A percentile compares a stretch with the other conserved stretches of the same genome.
Evolutionary conservation across 2,329 filamentous ascomycete species (phyloP).

Genomic region (Colletotrichum destructivum): DNA sequence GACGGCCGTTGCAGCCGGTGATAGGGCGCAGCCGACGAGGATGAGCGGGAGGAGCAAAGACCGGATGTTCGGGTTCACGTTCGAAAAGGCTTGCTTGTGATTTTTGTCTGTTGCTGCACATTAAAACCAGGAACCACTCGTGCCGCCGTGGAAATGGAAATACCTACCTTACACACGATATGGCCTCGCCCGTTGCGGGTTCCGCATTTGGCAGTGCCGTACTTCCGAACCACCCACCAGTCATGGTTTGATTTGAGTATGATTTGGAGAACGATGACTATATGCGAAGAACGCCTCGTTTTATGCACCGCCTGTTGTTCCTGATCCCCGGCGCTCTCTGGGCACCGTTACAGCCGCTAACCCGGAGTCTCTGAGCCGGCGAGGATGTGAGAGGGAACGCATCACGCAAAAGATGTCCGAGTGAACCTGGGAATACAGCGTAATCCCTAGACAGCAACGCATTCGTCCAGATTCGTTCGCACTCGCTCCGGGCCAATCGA

Average conservation of each 20-base stretch:
- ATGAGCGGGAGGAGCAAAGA: constrained; percentile 32
- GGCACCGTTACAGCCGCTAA: background rate
- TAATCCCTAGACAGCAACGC: background rate
- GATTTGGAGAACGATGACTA: background rate
- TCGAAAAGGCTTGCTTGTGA: constrained; percentile 24
- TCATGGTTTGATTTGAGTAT: background rate
- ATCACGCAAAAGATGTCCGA: constrained; percentile 13
- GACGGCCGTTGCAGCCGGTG: constrained; percentile 26
- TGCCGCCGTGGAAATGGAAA: constrained; percentile 24
- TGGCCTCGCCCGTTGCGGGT: background rate
- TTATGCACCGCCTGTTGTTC: too few species aligned
- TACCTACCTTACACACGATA: too few species aligned
- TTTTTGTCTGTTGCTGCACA: background rate
- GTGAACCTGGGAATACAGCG: constrained; percentile 10
- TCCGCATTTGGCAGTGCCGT: background rate
- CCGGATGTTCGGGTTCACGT: constrained; percentile 30
- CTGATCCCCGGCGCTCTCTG: background rate
- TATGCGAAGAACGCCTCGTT: background rate
- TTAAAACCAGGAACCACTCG: constrained; percentile 27
- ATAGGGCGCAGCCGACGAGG: constrained; percentile 16
- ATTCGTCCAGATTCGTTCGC: background rate
- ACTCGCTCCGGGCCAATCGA: background rate
- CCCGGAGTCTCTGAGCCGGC: background rate
- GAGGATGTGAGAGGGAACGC: constrained; percentile 1
- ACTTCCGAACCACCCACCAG: background rate